These are phyloP conservation scores for Sclerotinia borealis DNA, from an alignment of 2,329 filamentous ascomycete species.

Conservation along the genomic window DNA sequence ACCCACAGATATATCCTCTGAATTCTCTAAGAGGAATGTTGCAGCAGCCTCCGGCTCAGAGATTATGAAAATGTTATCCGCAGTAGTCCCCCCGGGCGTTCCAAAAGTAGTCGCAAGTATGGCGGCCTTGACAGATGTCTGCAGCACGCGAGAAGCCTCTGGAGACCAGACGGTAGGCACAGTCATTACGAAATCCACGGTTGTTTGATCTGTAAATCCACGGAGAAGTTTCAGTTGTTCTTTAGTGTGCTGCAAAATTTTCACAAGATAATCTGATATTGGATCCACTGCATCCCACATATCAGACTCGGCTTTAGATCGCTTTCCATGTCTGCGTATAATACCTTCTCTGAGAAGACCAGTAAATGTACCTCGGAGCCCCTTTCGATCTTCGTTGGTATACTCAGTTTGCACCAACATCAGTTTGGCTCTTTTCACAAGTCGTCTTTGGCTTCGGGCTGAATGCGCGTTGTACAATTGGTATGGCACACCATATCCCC, in stretches of 20 bases:
- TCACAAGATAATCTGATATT: constrained; percentile 16
- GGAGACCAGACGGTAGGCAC: constrained; percentile 15
- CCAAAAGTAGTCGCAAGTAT: constrained; percentile 15
- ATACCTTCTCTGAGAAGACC: constrained; percentile 8
- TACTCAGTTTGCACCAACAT: constrained; percentile 16
- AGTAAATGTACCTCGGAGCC: constrained; percentile 8
- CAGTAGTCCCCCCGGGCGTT: constrained; percentile 6
- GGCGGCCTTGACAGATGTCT: constrained; percentile 13
- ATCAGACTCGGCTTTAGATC: neutral
- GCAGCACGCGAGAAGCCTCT: constrained; percentile 13
- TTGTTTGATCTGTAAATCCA: constrained; percentile 7
- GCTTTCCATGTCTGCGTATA: constrained; percentile 16
- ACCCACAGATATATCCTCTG: constrained; percentile 14
- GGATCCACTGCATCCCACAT: constrained; percentile 18
- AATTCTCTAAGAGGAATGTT: constrained; percentile 25
- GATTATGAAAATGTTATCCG: constrained; percentile 30
- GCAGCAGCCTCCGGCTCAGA: constrained; percentile 31
- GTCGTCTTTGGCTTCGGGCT: neutral
- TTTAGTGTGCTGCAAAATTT: constrained; percentile 17
- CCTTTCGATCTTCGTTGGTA: constrained; percentile 12
- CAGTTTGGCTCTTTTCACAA: constrained; percentile 16
- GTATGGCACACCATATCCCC: constrained; percentile 16
- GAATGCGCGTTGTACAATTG: constrained; percentile 7
- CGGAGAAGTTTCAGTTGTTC: constrained; percentile 13
- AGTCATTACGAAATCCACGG: constrained; percentile 13